Evolutionary conservation across 2,329 filamentous ascomycete genomes (phyloP).

Genomic region (Beauveria sp.): DNA sequence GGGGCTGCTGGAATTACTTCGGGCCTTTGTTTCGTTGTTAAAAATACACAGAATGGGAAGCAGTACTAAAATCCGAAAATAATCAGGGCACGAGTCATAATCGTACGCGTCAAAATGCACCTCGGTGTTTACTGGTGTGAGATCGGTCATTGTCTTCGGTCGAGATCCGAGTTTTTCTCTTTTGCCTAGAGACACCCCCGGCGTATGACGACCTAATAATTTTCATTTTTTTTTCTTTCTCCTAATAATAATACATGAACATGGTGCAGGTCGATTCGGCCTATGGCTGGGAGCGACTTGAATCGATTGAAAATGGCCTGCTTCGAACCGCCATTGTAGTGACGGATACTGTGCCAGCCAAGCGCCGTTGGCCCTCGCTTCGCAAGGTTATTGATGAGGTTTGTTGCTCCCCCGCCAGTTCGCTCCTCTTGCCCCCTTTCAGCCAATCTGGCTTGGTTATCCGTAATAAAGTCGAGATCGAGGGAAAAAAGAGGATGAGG

Average conservation of each 20-base stretch:
- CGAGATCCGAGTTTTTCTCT: slow-evolving; percentile 5
- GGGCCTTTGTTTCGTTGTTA: background rate
- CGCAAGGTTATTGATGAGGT: background rate
- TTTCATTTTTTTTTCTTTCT: background rate
- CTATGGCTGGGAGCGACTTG: background rate
- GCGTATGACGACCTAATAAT: background rate
- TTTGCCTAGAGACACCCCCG: background rate
- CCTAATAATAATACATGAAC: background rate
- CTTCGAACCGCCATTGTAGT: too few relatives aligned
- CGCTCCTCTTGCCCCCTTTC: background rate
- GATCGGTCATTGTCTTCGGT: slow-evolving; percentile 3
- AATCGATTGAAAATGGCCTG: background rate
- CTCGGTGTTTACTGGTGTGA: slow-evolving; percentile 3
- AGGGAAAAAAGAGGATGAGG: background rate
- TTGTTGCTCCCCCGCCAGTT: slow-evolving; percentile 1
- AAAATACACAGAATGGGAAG: background rate
- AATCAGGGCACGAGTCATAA: slow-evolving; percentile 1
- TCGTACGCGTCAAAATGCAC: background rate
- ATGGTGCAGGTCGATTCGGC: too few relatives aligned
- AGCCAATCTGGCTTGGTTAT: background rate
- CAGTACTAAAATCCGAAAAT: background rate
- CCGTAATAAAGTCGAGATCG: background rate
- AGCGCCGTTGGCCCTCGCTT: background rate
- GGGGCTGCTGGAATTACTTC: background rate
- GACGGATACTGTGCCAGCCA: background rate